phyloP scores from a whole-genome alignment of 2,329 filamentous ascomycete species.

The Exophiala sp. region DNA sequence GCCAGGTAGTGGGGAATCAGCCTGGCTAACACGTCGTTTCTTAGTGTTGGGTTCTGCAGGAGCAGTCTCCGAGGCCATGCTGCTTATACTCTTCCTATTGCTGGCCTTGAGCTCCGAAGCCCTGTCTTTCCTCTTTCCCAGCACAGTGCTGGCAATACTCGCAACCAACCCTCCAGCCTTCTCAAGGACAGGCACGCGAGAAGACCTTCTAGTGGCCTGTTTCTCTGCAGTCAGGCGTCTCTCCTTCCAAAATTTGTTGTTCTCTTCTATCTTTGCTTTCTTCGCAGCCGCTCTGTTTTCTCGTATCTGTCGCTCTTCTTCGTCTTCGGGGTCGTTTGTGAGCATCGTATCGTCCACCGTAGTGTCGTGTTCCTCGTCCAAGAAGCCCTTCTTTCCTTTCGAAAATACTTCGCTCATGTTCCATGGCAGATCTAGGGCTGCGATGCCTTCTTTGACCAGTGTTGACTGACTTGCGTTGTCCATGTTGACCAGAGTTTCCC shows the following conservation, averaged over 20 bases:
- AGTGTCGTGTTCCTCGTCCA: constrained; percentile 12
- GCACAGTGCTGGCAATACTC: constrained; percentile 44
- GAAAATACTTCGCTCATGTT: constrained; percentile 25
- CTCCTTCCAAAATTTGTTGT: constrained; percentile 25
- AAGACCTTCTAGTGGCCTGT: constrained; percentile 39
- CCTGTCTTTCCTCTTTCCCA: constrained; percentile 57
- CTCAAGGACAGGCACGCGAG: constrained; percentile 42
- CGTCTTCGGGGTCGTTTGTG: constrained; percentile 19
- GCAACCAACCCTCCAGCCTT: constrained; percentile 44
- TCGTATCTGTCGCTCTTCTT: constrained; percentile 33
- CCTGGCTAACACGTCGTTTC: constrained; percentile 40
- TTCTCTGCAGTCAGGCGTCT: constrained; percentile 29
- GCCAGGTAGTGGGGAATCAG: constrained; percentile 1
- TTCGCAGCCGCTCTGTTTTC: constrained; percentile 32
- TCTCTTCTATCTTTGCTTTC: constrained; percentile 26
- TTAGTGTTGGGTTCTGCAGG: constrained; percentile 34
- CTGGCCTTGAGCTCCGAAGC: constrained; percentile 57
- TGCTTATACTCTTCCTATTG: constrained; percentile 46
- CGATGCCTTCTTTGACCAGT: constrained; percentile 40
- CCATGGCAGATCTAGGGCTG: constrained; percentile 38
- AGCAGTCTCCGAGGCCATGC: constrained; percentile 19
- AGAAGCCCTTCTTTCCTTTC: constrained; percentile 9
- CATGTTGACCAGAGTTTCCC: constrained; percentile 41
- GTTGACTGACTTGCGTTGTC: constrained; percentile 37
- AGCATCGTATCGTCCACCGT: not conserved